phyloP scores from a whole-genome alignment of 23 red algal genomes.

The Gracilaria domingensis region DNA sequence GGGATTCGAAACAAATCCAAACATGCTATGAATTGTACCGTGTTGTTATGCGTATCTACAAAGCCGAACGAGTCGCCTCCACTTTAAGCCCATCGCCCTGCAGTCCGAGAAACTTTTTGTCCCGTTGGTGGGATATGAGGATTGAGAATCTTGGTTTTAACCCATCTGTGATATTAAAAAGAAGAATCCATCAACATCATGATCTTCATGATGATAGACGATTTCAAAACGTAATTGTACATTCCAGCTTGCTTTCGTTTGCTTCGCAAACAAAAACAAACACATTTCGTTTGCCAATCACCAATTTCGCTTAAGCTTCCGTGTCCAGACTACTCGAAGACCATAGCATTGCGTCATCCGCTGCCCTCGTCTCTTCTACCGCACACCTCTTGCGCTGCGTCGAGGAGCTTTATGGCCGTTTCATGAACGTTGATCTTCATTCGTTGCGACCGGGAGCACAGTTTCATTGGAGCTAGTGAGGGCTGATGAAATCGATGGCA shows the following conservation, averaged over 20 bases:
- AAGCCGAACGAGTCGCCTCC: background rate
- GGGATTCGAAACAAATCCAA: background rate
- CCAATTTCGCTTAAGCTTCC: background rate
- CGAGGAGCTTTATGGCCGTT: constrained; percentile 17
- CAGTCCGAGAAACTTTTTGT: background rate
- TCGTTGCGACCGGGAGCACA: constrained; percentile 55
- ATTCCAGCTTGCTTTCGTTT: background rate
- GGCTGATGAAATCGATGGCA: constrained; percentile 20
- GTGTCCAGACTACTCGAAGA: background rate
- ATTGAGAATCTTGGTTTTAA: no score
- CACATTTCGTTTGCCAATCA: no score
- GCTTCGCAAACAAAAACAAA: no score
- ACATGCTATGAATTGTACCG: background rate
- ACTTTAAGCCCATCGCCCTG: background rate
- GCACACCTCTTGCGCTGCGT: constrained; percentile 56
- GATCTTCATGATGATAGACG: background rate
- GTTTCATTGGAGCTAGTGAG: constrained; percentile 30
- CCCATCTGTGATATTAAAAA: no score
- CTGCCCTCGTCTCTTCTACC: constrained; percentile 21
- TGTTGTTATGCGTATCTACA: no score
- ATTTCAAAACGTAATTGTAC: background rate
- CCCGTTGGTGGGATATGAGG: background rate
- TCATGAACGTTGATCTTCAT: constrained; percentile 56
- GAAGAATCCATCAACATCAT: no score
- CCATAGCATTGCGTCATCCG: background rate